Conservation (phyloP, 140 eudicot species). For the Senecio squalidus region DNA sequence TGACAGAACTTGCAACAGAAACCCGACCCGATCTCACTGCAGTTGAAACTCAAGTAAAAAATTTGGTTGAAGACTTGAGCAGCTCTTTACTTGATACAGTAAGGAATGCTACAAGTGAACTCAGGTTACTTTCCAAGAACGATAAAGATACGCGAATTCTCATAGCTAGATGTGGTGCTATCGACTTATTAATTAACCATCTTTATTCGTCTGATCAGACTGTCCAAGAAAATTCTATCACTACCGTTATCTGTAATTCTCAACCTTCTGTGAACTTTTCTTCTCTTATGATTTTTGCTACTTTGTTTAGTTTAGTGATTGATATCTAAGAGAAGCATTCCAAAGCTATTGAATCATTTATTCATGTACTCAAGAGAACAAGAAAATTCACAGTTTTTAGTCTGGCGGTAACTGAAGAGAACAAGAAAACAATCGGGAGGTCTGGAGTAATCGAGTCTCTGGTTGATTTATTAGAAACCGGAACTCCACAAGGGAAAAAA, state of each 20-base stretch:
- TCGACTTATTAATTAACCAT: constrained; percentile 46
- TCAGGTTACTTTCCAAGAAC: constrained; percentile 70
- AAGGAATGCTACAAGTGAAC: constrained; percentile 46
- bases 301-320: too few relatives aligned
- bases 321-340: too few relatives aligned
- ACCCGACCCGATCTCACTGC: constrained; percentile 61
- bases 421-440: constrained; percentile 46
- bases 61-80: constrained; percentile 58
- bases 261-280: too few relatives aligned
- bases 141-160: constrained; percentile 75
- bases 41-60: constrained; percentile 57
- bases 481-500: too few relatives aligned
- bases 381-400: constrained; percentile 90
- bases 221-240: constrained; percentile 82
- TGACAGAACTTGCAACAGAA: constrained; percentile 87
- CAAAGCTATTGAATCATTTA: constrained; percentile 73
- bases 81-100: constrained; percentile 39
- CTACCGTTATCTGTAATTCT: constrained; percentile 79
- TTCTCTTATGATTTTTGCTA: too few relatives aligned
- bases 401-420: constrained; percentile 52
- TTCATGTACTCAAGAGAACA: constrained; percentile 75
- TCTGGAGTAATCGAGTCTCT: constrained; percentile 65
- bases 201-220: constrained; percentile 56
- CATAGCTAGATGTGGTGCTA: constrained; percentile 72
- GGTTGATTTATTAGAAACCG: constrained; percentile 61